Evolutionary conservation across 225 moss, liverwort and hornwort species (phyloP).

Genomic region (Rhytidiadelphus loreus): DNA sequence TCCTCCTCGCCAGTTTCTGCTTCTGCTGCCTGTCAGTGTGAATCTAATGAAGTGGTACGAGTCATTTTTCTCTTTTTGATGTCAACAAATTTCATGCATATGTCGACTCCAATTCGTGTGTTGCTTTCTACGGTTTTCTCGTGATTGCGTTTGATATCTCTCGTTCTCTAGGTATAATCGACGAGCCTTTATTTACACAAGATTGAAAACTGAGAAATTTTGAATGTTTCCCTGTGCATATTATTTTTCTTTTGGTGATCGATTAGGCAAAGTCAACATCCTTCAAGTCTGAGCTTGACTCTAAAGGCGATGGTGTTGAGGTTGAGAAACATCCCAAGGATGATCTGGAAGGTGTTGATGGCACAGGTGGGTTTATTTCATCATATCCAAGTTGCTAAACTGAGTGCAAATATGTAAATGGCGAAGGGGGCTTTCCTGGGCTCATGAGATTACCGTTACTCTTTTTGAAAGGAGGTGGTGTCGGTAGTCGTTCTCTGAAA

Average conservation of each 20-base stretch:
- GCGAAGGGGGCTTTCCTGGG: not conserved
- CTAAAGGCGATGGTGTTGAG: not conserved
- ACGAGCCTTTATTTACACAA: not conserved
- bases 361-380: not conserved
- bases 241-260: not conserved
- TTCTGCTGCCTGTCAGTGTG: not conserved
- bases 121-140: not conserved
- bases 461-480: not conserved
- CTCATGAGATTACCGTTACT: not conserved
- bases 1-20: not conserved
- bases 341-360: not conserved
- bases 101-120: not conserved
- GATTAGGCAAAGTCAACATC: slow-evolving; percentile 5
- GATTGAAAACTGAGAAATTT: not conserved
- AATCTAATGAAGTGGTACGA: not conserved
- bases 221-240: not conserved
- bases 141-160: not conserved
- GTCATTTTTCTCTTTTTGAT: not conserved
- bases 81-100: not conserved
- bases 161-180: not conserved
- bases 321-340: not conserved
- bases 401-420: not conserved
- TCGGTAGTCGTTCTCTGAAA: not conserved
- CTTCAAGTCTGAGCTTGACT: not conserved
- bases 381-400: not conserved